Evolutionary conservation across 352 stramenopile species (phyloP).

Genomic region (Globisporangium uncinulatum): DNA sequence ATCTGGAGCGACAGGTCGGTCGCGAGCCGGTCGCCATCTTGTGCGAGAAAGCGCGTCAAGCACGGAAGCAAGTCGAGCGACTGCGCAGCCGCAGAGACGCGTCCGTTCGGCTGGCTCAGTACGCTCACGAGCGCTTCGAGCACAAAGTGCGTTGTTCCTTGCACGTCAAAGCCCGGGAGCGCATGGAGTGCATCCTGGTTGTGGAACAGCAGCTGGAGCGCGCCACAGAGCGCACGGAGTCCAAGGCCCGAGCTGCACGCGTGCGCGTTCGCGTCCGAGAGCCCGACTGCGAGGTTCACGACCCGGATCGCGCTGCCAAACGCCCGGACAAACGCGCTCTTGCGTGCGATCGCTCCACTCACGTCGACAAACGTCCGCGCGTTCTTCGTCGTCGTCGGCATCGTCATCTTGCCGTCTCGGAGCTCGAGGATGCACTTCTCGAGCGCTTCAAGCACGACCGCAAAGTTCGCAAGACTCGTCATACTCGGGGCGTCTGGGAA

Average conservation of each 20-base stretch:
- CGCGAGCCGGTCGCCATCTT: conserved; percentile 58
- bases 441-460: conserved; percentile 63
- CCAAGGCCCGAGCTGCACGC: conserved; percentile 69
- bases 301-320: conserved; percentile 71
- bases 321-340: conserved; percentile 52
- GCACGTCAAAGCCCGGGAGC: conserved; percentile 55
- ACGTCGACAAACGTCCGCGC: conserved; percentile 43
- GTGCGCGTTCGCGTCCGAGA: conserved; percentile 74
- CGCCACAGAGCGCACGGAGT: conserved; percentile 67
- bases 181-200: conserved; percentile 52
- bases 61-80: conserved; percentile 79
- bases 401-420: conserved; percentile 31
- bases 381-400: conserved; percentile 11
- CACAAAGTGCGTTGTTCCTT: conserved; percentile 72
- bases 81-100: conserved; percentile 71
- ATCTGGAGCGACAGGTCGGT: conserved; percentile 79
- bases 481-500: conserved; percentile 66
- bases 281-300: conserved; percentile 65
- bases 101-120: conserved; percentile 75
- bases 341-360: conserved; percentile 51
- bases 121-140: conserved; percentile 79
- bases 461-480: conserved; percentile 59
- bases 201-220: conserved; percentile 69
- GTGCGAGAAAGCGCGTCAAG: conserved; percentile 66
- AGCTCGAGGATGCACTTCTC: conserved; percentile 81